Conservation (phyloP, 768 basidiomycete genomes). For the Suillus clintonianus region DNA sequence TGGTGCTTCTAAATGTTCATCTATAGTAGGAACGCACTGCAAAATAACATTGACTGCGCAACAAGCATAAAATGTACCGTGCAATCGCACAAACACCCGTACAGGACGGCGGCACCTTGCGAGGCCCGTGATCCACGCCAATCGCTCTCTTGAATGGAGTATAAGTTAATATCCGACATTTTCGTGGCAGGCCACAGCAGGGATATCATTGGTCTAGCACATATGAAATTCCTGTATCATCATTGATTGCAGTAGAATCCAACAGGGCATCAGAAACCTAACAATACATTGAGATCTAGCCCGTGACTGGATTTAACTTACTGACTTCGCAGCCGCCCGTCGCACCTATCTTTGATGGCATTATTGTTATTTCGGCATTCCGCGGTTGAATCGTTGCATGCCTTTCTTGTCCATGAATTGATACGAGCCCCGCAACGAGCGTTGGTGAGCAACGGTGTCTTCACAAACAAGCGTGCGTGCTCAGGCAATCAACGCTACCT, state of each 20-base stretch:
- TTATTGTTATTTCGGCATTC: neutral
- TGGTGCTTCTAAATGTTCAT: neutral
- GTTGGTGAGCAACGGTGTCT: neutral
- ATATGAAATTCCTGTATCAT: neutral
- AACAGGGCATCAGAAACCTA: neutral
- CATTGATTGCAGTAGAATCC: neutral
- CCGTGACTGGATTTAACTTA: neutral
- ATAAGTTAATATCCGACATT: neutral
- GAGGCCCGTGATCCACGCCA: neutral
- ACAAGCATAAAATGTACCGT: neutral
- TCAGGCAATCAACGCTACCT: neutral
- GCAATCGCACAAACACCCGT: neutral
- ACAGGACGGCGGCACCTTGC: neutral
- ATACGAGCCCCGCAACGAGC: neutral
- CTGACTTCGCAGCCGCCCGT: neutral
- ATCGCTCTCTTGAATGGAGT: neutral
- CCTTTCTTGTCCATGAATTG: neutral
- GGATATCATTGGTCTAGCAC: neutral
- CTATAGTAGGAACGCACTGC: neutral
- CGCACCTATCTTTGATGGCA: neutral
- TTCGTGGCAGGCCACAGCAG: neutral
- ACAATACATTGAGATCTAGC: neutral
- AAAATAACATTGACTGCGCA: neutral
- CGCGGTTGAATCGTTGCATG: neutral
- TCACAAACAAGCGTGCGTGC: neutral